Evolutionary conservation across 2,329 filamentous ascomycete species (phyloP).

Genomic region (Penicillium sp.): DNA sequence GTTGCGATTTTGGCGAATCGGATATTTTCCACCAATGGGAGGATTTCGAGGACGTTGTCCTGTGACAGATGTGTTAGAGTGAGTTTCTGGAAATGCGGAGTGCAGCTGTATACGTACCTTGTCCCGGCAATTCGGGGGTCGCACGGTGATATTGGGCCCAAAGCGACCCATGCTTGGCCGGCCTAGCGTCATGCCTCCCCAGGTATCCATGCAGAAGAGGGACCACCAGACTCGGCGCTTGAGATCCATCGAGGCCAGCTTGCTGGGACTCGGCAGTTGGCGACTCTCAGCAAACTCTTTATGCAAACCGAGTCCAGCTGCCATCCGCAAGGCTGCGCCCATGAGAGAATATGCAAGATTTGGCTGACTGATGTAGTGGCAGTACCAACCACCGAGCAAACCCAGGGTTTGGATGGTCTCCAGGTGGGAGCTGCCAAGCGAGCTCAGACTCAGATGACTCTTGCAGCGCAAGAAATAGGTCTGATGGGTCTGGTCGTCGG

Average conservation of each 20-base stretch:
- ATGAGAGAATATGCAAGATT: constrained; percentile 75
- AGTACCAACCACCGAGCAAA: constrained; percentile 73
- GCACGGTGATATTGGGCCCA: constrained; percentile 68
- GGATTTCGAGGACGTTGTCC: constrained; percentile 64
- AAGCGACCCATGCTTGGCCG: constrained; percentile 69
- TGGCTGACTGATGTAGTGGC: constrained; percentile 75
- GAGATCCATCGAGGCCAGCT: constrained; percentile 59
- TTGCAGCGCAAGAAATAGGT: constrained; percentile 70
- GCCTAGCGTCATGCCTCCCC: constrained; percentile 71
- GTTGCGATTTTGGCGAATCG: constrained; percentile 79
- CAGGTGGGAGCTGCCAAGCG: constrained; percentile 70
- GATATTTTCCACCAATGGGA: constrained; percentile 74
- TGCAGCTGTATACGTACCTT: constrained; percentile 33
- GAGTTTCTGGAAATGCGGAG: constrained; percentile 34
- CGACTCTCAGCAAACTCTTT: constrained; percentile 59
- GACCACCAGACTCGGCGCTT: constrained; percentile 74
- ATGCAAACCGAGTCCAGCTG: constrained; percentile 72
- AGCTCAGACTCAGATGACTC: constrained; percentile 66
- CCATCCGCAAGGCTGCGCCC: constrained; percentile 71
- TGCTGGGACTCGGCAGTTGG: constrained; percentile 48
- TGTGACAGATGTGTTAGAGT: constrained; percentile 29
- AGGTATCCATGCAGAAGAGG: constrained; percentile 72
- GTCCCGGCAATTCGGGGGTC: constrained; percentile 57
- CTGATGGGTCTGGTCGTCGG: constrained; percentile 65
- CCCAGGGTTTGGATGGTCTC: constrained; percentile 72